phyloP scores from a whole-genome alignment of 805 yeast species.

The Suhomyces pyralidae region DNA sequence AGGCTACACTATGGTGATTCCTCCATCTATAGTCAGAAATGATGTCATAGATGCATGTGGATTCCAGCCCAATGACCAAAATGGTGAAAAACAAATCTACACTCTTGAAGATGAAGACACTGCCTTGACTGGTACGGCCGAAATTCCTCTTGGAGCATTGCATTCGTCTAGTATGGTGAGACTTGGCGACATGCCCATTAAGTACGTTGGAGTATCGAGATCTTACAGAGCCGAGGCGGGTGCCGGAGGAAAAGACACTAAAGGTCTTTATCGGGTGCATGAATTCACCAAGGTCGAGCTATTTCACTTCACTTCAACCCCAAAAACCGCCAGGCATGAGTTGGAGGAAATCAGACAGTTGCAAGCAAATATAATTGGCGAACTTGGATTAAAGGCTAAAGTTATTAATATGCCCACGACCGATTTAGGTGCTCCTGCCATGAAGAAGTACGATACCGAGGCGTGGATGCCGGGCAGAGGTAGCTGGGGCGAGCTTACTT shows the following conservation, averaged over 20 bases:
- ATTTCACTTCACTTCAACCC: constrained; percentile 61
- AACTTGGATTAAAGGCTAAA: constrained; percentile 75
- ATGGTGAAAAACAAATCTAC: constrained; percentile 83
- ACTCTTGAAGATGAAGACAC: constrained; percentile 50
- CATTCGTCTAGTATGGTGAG: constrained; percentile 51
- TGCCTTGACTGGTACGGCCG: constrained; percentile 91
- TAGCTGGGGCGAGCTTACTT: constrained; percentile 87
- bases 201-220: constrained; percentile 76
- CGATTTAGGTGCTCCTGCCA: constrained; percentile 93
- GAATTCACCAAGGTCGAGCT: constrained; percentile 95
- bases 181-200: constrained; percentile 46
- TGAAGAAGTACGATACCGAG: constrained; percentile 87
- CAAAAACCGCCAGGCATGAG: constrained; percentile 45
- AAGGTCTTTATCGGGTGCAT: constrained; percentile 90
- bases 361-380: constrained; percentile 61
- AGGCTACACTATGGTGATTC: constrained; percentile 71
- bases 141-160: constrained; percentile 86
- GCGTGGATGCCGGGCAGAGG: constrained; percentile 99
- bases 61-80: constrained; percentile 86
- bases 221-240: constrained; percentile 97
- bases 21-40: constrained; percentile 81
- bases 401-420: constrained; percentile 85
- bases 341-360: constrained; percentile 59
- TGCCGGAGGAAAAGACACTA: constrained; percentile 88
- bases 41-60: constrained; percentile 89